Evolutionary conservation across 129 eudicot genomes (phyloP), one percentile per base, ranked within the genome.

Genomic region (Glebionis coronaria): DNA sequence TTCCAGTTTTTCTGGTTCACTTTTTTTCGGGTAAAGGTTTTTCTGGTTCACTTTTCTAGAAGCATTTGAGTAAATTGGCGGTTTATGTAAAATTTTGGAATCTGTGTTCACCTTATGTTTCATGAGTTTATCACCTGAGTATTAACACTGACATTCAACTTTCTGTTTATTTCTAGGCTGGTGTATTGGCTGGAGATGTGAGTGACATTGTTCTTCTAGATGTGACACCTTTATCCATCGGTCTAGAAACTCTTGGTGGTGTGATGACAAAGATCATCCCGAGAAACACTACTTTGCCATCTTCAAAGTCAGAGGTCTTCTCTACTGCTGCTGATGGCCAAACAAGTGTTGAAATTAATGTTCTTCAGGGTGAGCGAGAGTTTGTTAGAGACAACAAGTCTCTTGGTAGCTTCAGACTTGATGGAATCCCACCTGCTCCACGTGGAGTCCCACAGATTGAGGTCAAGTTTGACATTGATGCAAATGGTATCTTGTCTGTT

Each of bases 311-410:
- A 0, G 99, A 94, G 25, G 80, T 94, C 18, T 94, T 94, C 90
- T 94, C 99, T 23, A 94, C 99, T 2, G 99, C 99, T 50, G 97
- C 99, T 42, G 99, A 94, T 71, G 99, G 99, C 45, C 99, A 94
- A 82, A 94, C 99, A 9, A 94, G 99, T 25, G 99, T 94, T 3
- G 99, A 94, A 67, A 94, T 94, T 58, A 89, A 23, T 16, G 99
- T 94, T 28, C 97, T 94, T 65, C 99, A 94, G 73, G 99, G 99
- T 12, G 99, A 94, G 74, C 77, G 97, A 54, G 99, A 94, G 76
- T 94, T 94, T 77, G 25, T 94, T 6, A 86, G 92, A 83, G 99
- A 77, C 54, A 77, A 77, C 76, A 77, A 77, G 14, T 70, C 76
- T 21, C 76, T 77, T 27, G 81, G 76, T 56, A 77, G 72, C 56